These are phyloP conservation scores for Elaeis oleifera DNA, from an alignment of 202 grass and related monocot genomes.

Conservation along the genomic window DNA sequence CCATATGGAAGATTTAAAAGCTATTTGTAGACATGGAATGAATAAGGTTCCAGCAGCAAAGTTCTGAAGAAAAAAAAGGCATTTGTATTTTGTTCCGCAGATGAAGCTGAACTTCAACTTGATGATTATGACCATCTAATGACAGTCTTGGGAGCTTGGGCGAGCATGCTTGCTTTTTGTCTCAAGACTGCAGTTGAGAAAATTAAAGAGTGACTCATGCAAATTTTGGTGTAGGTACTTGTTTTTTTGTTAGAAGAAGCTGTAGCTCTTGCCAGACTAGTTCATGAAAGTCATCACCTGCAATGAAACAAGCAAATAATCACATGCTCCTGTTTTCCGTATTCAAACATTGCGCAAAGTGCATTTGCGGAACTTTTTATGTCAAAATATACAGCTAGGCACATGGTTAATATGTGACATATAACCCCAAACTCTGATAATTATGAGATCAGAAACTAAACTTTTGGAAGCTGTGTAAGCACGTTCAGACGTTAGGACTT, in stretches of 20 bases:
- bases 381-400: slow-evolving; percentile 53
- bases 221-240: slow-evolving; percentile 61
- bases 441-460: background rate
- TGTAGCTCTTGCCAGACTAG: slow-evolving; percentile 56
- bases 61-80: slow-evolving; percentile 3
- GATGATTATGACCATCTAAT: slow-evolving; percentile 26
- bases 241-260: slow-evolving; percentile 69
- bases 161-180: slow-evolving; percentile 54
- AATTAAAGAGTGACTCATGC: slow-evolving; percentile 48
- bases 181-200: slow-evolving; percentile 47
- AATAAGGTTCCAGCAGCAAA: background rate
- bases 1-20: no score
- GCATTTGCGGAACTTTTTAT: slow-evolving; percentile 49
- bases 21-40: no score
- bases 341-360: slow-evolving; percentile 53
- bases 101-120: slow-evolving; percentile 33
- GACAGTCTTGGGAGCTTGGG: slow-evolving; percentile 41
- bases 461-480: slow-evolving; percentile 29
- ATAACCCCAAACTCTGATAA: slow-evolving; percentile 8
- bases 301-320: slow-evolving; percentile 36
- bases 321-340: slow-evolving; percentile 28
- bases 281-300: slow-evolving; percentile 40
- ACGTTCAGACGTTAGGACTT: slow-evolving; percentile 61
- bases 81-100: slow-evolving; percentile 32
- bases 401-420: slow-evolving; percentile 2